Base-by-base conservation (phyloP, 2,329 filamentous ascomycete genomes). In the Colletotrichum sp. region DNA sequence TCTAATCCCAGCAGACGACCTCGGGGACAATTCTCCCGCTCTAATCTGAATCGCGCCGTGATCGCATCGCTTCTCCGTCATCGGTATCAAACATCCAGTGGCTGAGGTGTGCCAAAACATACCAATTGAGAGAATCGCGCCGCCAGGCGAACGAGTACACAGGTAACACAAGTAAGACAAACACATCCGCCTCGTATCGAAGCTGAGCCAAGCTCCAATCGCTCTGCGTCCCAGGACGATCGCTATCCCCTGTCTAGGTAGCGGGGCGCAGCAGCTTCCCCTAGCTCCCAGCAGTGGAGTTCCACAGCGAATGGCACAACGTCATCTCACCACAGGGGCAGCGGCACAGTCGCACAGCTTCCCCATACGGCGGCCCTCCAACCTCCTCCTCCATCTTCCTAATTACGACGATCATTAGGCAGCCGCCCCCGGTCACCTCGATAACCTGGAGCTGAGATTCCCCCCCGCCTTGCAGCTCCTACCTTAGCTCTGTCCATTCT, bases 221-320 rank as follows among this genome's bases (percentile, higher is more conserved):
- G 44, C 44, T 52, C n/a, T 52, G 44, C 44, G 1, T 52, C 6
- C n/a, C 11, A 25, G n/a, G 44, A 22, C 44, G 44, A 52, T 52
- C 44, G 0, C 12, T 52, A 52, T 22, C n/a, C 44, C 44, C n/a
- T 52, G 44, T 52, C n/a, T 25, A 25, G n/a, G n/a, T 52, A 52
- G 44, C 44, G 44, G 44, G 72, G 72, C 72, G 72, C 69, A 75
- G 72, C 55, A 75, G 72, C 72, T 75, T n/a, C 30, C 69, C 72
- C 65, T 68, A 57, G 27, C 65, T 68, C 19, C 3, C 15, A 36
- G n/a, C 36, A 29, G 64, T 55, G 64, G 30, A 27, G 44, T 52
- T 27, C 19, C 34, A 61, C 34, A 27, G 59, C 44, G 73, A 76
- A 76, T 76, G 16, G n/a, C 64, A 25, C 64, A 69, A 69, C 73